phyloP scores from a whole-genome alignment of 768 basidiomycete species.

The Panellus pusillus region DNA sequence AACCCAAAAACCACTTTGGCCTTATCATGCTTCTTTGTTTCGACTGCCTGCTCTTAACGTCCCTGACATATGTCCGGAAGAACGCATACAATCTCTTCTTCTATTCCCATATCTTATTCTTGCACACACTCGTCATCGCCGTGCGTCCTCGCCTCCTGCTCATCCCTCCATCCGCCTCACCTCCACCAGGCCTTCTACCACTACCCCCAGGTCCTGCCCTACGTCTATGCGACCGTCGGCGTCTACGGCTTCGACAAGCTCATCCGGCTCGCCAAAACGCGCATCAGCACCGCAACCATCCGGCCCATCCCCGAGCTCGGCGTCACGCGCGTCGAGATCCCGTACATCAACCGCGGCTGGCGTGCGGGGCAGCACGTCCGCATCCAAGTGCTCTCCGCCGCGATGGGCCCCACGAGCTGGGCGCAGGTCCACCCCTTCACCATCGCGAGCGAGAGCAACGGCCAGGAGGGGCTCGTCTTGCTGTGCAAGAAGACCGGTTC shows the following conservation, averaged over 20 bases:
- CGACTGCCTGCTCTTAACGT: neutral
- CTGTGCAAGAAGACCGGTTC: slow-evolving; percentile 64
- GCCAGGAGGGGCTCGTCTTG: slow-evolving; percentile 65
- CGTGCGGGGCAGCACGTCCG: slow-evolving; percentile 82
- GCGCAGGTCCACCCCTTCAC: slow-evolving; percentile 79
- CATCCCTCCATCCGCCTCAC: no score
- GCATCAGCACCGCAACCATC: slow-evolving; percentile 55
- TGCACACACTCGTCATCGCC: slow-evolving; percentile 42
- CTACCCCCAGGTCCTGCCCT: slow-evolving; percentile 49
- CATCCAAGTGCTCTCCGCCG: slow-evolving; percentile 57
- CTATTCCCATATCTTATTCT: slow-evolving; percentile 58
- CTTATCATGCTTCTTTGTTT: neutral
- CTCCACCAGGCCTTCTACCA: slow-evolving; percentile 47
- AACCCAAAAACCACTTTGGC: neutral
- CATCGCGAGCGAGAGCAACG: slow-evolving; percentile 63
- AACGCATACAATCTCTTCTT: slow-evolving; percentile 68
- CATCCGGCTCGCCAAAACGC: slow-evolving; percentile 62
- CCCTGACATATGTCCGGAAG: slow-evolving; percentile 42
- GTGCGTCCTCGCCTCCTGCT: no score
- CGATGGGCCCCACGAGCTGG: slow-evolving; percentile 57
- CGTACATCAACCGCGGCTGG: slow-evolving; percentile 67
- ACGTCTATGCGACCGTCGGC: slow-evolving; percentile 47
- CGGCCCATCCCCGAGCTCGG: slow-evolving; percentile 58
- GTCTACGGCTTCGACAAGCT: slow-evolving; percentile 61
- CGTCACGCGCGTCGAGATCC: slow-evolving; percentile 62